A percentile compares a stretch with the other conserved stretches of the same genome.
Conservation (phyloP, 257 asterid species). For the Forsythia suspensa region DNA sequence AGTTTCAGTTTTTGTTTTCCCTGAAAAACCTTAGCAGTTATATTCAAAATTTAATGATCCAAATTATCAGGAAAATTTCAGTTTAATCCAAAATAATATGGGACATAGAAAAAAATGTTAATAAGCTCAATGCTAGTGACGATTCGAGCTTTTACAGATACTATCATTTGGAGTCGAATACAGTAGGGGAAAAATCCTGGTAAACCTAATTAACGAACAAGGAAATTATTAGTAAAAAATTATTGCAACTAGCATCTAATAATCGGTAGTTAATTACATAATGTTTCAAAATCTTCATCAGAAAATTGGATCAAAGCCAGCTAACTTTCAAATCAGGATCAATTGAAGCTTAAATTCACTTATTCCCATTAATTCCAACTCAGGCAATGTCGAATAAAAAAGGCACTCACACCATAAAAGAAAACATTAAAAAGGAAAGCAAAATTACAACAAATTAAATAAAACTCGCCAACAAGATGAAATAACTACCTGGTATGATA, state of each 20-base stretch:
- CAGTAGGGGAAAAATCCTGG: neutral
- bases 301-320: constrained; percentile 17
- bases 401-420: neutral
- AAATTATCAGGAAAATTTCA: neutral
- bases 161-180: neutral
- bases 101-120: neutral
- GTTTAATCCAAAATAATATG: neutral
- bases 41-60: neutral
- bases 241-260: neutral
- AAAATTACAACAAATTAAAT: constrained; percentile 2
- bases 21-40: constrained; percentile 1
- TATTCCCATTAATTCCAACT: constrained; percentile 18
- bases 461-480: neutral
- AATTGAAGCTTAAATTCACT: constrained; percentile 9
- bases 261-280: constrained; percentile 7
- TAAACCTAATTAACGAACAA: neutral
- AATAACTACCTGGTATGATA: constrained; percentile 72
- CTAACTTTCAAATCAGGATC: constrained; percentile 27
- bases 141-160: constrained; percentile 5
- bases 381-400: constrained; percentile 19
- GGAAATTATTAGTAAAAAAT: neutral
- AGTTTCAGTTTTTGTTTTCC: neutral
- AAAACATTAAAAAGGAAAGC: neutral
- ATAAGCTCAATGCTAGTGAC: neutral
- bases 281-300: neutral